These are phyloP conservation scores for Cenchrus fungigraminus DNA, from an alignment of 176 grass and related monocot genomes.

Conservation along the genomic window DNA sequence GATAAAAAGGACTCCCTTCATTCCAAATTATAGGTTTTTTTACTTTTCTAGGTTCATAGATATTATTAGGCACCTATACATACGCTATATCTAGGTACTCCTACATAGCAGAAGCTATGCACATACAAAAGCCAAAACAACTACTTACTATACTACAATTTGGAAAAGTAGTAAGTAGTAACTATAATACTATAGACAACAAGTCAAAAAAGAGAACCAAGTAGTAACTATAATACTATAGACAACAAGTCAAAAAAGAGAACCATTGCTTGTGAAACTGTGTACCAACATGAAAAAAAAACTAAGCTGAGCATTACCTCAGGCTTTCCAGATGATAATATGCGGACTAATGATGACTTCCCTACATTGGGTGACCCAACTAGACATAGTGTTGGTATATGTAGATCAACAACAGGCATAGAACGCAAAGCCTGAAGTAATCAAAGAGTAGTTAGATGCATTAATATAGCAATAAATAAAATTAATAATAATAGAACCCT, in stretches of 20 bases:
- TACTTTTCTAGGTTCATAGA: no score
- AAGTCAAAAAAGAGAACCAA: slow-evolving; percentile 1
- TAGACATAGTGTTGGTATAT: slow-evolving; percentile 85
- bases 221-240: neutral
- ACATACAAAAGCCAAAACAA: no score
- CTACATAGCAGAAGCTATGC: no score
- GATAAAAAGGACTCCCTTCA: neutral
- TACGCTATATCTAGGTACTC: no score
- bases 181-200: neutral
- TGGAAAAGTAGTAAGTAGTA: neutral
- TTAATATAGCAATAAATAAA: neutral
- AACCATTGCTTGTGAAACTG: neutral
- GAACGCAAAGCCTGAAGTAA: slow-evolving; percentile 70
- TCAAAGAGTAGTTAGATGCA: slow-evolving; percentile 13
- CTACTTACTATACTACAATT: no score
- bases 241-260: no score
- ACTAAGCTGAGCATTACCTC: slow-evolving; percentile 54
- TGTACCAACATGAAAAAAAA: neutral
- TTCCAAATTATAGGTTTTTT: no score
- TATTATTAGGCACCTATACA: no score
- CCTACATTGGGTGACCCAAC: slow-evolving; percentile 95
- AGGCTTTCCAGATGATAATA: slow-evolving; percentile 93
- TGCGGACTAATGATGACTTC: slow-evolving; percentile 89
- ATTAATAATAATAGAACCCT: slow-evolving; percentile 20
- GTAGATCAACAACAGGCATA: slow-evolving; percentile 93